Base-by-base conservation (phyloP, 129 eudicot species). In the Flaveria linearis region DNA sequence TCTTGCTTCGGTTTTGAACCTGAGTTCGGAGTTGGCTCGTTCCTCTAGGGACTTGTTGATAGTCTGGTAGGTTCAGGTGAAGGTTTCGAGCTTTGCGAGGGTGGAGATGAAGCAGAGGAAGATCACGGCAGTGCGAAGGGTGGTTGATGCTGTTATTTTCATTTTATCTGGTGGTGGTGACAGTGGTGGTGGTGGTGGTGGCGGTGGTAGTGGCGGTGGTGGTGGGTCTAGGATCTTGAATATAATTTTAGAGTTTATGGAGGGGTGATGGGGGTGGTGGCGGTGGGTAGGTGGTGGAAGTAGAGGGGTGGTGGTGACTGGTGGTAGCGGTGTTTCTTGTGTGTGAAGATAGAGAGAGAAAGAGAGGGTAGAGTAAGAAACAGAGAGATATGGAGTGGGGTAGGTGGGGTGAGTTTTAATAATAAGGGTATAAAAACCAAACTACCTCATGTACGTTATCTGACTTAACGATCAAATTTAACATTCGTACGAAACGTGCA, bases 171-270 rank as follows among this genome's bases (percentile, higher is more conserved):
- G 53, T 33, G 80, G 18, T 20, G 23, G 20, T 17, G 22, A n/a
- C 1, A 39, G 63, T 14, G 42, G 77, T n/a, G 62, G 25, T 0
- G 47, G 14, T 1, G 49, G 45, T 5, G 73, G 18, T 23, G 66
- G 67, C 4, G 60, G 17, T 14, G 56, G 25, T 7, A 66, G 66
- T 72, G 76, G n/a, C n/a, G n/a, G n/a, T n/a, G n/a, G n/a, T n/a
- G 63, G 15, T 57, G 66, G 39, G n/a, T 72, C 63, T 64, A 63
- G 53, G 76, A 51, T 62, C 39, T 78, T 78, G 77, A 71, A 61
- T 41, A 8, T 2, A 14, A 3, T 25, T 5, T 3, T 12, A 56
- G 63, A 13, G 22, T 68, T 77, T 58, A 17, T 13, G 60, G 71
- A 15, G 28, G 5, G 41, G 63, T 43, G 49, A 14, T 14, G 2